Conservation (phyloP, 1,284 basidiomycete species). For the Anthracocystis setariae region DNA sequence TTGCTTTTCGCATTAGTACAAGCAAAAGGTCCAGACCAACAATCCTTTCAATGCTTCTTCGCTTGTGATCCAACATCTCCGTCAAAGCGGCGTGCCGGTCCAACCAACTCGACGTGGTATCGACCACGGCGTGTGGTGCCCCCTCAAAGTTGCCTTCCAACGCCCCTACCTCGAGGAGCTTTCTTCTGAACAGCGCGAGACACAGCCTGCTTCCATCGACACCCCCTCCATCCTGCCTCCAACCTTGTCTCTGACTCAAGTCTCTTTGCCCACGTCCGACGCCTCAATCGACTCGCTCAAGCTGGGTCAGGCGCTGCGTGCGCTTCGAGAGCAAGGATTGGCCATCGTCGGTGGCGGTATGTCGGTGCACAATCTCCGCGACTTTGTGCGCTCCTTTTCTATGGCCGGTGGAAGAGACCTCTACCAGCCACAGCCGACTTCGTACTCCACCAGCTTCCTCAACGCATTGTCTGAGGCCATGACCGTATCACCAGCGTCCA, state of each 20-base stretch:
- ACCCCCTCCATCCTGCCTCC: conserved; percentile 46
- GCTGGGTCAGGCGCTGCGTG: conserved; percentile 68
- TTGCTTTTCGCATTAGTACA: conserved; percentile 55
- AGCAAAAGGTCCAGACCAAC: conserved; percentile 64
- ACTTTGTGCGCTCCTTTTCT: conserved; percentile 25
- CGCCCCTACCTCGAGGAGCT: conserved; percentile 30
- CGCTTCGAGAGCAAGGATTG: conserved; percentile 61
- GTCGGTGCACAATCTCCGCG: conserved; percentile 60
- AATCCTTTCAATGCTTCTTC: conserved; percentile 56
- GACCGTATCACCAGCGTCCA: conserved; percentile 12
- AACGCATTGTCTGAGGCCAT: conserved; percentile 38
- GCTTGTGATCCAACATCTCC: conserved; percentile 60
- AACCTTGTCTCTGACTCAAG: conserved; percentile 68
- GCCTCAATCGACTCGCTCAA: conserved; percentile 61
- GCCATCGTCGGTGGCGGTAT: conserved; percentile 55
- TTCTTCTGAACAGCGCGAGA: conserved; percentile 14
- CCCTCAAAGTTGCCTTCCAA: conserved; percentile 69
- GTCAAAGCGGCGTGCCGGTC: conserved; percentile 33
- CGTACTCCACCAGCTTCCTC: conserved; percentile 33
- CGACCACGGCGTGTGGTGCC: conserved; percentile 71
- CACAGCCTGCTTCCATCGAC: conserved; percentile 16
- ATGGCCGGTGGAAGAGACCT: conserved; percentile 12
- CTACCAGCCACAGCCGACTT: conserved; percentile 3
- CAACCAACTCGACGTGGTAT: conserved; percentile 64
- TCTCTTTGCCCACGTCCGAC: conserved; percentile 69